Conservation (phyloP, 805 yeast species). For the Pichia insulana region DNA sequence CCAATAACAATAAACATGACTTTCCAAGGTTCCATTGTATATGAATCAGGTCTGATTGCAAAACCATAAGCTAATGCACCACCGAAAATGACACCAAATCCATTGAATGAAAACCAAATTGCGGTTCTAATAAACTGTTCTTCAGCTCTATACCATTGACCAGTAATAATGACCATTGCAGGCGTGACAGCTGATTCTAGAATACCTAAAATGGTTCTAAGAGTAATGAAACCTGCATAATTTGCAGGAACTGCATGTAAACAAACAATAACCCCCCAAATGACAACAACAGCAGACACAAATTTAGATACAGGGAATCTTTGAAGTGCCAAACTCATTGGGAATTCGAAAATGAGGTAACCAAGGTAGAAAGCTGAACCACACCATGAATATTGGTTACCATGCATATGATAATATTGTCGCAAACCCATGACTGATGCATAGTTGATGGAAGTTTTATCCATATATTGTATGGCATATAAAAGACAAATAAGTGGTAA, state of each 20-base stretch:
- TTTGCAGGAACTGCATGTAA: slow-evolving; percentile 38
- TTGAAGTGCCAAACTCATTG: slow-evolving; percentile 36
- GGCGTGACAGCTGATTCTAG: slow-evolving; percentile 30
- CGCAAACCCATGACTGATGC: slow-evolving; percentile 53
- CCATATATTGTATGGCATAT: slow-evolving; percentile 51
- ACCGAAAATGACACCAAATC: slow-evolving; percentile 25
- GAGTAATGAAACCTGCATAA: slow-evolving; percentile 37
- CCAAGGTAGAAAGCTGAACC: slow-evolving; percentile 29
- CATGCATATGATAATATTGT: slow-evolving; percentile 40
- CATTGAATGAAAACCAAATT: slow-evolving; percentile 25
- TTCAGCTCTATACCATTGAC: slow-evolving; percentile 26
- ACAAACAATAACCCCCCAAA: slow-evolving; percentile 43
- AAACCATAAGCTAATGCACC: slow-evolving; percentile 28
- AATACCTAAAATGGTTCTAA: slow-evolving; percentile 44
- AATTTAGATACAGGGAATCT: slow-evolving; percentile 40
- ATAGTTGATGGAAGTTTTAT: slow-evolving; percentile 43
- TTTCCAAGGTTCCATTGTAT: slow-evolving; percentile 24
- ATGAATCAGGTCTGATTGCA: slow-evolving; percentile 19
- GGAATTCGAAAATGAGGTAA: slow-evolving; percentile 48
- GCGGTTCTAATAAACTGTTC: slow-evolving; percentile 27
- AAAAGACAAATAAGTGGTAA: slow-evolving; percentile 42
- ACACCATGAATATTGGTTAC: slow-evolving; percentile 28
- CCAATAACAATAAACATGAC: slow-evolving; percentile 29
- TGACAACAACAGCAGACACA: slow-evolving; percentile 12
- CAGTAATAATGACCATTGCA: slow-evolving; percentile 27